A percentile compares a stretch with the other conserved stretches of the same genome.
Conservation (phyloP, 345 rosid genomes). For the Odontarrhena argentea region DNA sequence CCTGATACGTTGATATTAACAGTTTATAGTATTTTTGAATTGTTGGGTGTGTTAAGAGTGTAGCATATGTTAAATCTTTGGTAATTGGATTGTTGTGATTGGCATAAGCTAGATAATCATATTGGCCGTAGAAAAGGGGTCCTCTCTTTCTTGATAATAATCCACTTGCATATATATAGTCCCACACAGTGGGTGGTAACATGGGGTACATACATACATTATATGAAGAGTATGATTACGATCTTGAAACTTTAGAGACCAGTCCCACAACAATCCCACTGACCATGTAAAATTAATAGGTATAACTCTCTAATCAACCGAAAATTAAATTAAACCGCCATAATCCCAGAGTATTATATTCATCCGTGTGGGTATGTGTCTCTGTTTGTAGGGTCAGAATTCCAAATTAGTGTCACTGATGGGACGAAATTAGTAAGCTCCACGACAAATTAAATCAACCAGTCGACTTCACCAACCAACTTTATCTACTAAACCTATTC, state of each 20-base stretch:
- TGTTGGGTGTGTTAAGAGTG: background rate
- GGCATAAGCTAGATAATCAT: background rate
- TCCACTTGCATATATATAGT: slow-evolving; percentile 8
- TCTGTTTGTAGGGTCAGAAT: background rate
- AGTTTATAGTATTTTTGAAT: background rate
- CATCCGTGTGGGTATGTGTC: background rate
- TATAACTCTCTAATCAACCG: background rate
- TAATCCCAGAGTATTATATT: background rate
- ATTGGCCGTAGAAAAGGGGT: background rate
- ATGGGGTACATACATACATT: too few species aligned
- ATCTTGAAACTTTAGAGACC: background rate
- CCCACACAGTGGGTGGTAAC: too few species aligned
- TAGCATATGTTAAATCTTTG: too few species aligned
- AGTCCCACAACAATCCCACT: slow-evolving; percentile 8
- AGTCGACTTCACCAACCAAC: slow-evolving; percentile 20
- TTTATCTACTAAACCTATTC: slow-evolving; percentile 19
- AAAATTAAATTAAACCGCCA: background rate
- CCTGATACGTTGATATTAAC: slow-evolving; percentile 15
- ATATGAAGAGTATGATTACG: background rate
- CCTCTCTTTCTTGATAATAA: background rate
- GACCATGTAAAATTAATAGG: background rate
- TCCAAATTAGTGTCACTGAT: background rate
- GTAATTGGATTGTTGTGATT: background rate
- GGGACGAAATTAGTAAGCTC: slow-evolving; percentile 20
- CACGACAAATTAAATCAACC: slow-evolving; percentile 22